Percentiles rank a stretch among this genome's conserved stretches.
Conservation (phyloP, 2,329 filamentous ascomycete species). For the Xylariaceae sp. region DNA sequence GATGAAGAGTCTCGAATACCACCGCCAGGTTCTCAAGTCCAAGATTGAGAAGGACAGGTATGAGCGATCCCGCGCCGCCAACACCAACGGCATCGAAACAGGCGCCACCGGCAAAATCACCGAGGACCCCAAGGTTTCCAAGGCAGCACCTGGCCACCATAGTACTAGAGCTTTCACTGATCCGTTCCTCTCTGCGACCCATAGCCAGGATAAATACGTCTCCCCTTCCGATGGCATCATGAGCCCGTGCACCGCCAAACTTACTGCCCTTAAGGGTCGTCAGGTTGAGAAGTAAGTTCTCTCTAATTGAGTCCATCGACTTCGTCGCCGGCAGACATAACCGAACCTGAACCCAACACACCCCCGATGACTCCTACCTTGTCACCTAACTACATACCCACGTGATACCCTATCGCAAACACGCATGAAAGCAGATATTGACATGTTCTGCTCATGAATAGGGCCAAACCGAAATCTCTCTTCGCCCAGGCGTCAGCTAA, state of each 20-base stretch:
- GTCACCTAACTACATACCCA: too few species aligned
- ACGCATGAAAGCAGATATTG: too few species aligned
- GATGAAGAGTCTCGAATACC: slow-evolving; percentile 68
- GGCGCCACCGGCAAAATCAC: neutral
- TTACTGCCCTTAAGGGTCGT: slow-evolving; percentile 74
- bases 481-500: slow-evolving; percentile 62
- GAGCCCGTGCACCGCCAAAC: slow-evolving; percentile 79
- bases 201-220: slow-evolving; percentile 54
- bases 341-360: neutral
- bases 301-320: neutral
- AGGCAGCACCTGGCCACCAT: neutral
- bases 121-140: neutral
- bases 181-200: neutral
- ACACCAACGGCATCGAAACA: slow-evolving; percentile 1
- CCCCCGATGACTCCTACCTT: neutral
- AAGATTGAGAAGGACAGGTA: slow-evolving; percentile 66
- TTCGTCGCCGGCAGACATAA: too few species aligned
- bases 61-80: slow-evolving; percentile 16
- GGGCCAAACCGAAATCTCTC: slow-evolving; percentile 62
- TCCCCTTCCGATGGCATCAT: slow-evolving; percentile 86
- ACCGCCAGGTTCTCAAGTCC: slow-evolving; percentile 67
- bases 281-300: slow-evolving; percentile 66
- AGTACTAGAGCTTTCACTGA: too few species aligned
- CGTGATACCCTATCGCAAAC: neutral
- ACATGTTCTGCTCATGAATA: slow-evolving; percentile 26